Conservation (phyloP, 352 stramenopile species). For the Globisporangium paroecandrum region DNA sequence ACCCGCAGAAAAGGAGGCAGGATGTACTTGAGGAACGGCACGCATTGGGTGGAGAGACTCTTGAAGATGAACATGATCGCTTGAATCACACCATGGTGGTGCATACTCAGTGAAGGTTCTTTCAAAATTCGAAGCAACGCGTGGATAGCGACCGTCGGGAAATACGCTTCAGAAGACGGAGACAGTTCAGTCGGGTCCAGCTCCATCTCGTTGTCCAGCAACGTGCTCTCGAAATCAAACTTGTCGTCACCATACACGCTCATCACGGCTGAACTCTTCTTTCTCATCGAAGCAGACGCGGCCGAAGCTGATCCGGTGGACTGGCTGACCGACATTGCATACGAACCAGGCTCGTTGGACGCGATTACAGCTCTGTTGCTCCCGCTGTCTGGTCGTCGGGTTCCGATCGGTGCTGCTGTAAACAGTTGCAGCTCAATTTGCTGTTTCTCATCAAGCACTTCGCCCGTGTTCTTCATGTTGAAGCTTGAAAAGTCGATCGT, state of each 20-base stretch:
- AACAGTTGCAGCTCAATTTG: conserved; percentile 87
- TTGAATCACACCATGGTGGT: conserved; percentile 97
- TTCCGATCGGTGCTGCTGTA: conserved; percentile 83
- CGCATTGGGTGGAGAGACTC: conserved; percentile 91
- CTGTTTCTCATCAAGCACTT: conserved; percentile 81
- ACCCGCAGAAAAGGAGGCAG: conserved; percentile 96
- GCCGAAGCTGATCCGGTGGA: conserved; percentile 17
- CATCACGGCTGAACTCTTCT: conserved; percentile 17
- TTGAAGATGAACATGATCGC: conserved; percentile 99
- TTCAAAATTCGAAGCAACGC: conserved; percentile 95
- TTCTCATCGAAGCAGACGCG: conserved; percentile 22
- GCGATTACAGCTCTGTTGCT: conserved; percentile 12
- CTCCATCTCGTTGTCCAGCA: conserved; percentile 59
- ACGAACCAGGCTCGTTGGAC: conserved; percentile 10
- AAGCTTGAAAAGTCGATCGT: conserved; percentile 54
- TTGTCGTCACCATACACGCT: conserved; percentile 29
- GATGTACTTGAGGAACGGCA: conserved; percentile 96
- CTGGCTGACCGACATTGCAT: conserved; percentile 22
- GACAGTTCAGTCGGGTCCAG: conserved; percentile 69
- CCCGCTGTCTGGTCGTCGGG: conserved; percentile 39
- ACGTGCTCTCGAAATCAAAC: conserved; percentile 70
- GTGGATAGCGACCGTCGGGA: conserved; percentile 96
- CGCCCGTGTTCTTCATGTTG: conserved; percentile 44
- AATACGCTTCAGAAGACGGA: conserved; percentile 91
- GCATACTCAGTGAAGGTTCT: conserved; percentile 92